Evolutionary conservation across 768 basidiomycete genomes (phyloP).

Genomic region (Agaricus subrufescens): DNA sequence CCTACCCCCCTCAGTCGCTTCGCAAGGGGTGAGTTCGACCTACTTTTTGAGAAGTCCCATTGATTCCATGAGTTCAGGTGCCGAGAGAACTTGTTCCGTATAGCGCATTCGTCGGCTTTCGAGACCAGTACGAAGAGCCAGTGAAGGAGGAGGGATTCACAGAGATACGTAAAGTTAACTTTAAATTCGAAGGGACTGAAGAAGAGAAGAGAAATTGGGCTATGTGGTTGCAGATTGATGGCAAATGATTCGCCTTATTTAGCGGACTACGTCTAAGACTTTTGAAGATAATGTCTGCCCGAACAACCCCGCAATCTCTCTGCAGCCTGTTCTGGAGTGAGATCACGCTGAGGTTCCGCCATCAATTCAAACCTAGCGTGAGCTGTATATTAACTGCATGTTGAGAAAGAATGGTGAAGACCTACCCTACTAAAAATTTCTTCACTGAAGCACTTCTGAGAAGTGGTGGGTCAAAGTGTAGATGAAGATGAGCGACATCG

Average conservation of each 20-base stretch:
- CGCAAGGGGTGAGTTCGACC: slow-evolving; percentile 32
- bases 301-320: slow-evolving; percentile 46
- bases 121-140: slow-evolving; percentile 65
- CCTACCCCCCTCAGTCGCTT: slow-evolving; percentile 40
- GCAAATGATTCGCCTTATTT: slow-evolving; percentile 38
- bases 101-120: slow-evolving; percentile 53
- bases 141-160: slow-evolving; percentile 63
- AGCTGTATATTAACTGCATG: not conserved
- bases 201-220: slow-evolving; percentile 71
- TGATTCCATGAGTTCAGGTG: slow-evolving; percentile 26
- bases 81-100: slow-evolving; percentile 54
- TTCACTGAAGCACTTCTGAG: slow-evolving; percentile 75
- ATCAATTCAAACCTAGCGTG: slow-evolving; percentile 75
- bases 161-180: slow-evolving; percentile 75
- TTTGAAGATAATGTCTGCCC: slow-evolving; percentile 56
- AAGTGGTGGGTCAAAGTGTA: slow-evolving; percentile 86
- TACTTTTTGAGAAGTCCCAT: not conserved
- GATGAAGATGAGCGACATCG: slow-evolving; percentile 73
- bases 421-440: slow-evolving; percentile 89
- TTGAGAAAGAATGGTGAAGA: slow-evolving; percentile 9
- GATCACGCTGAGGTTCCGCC: slow-evolving; percentile 86
- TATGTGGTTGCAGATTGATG: slow-evolving; percentile 83
- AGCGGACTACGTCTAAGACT: not conserved
- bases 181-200: slow-evolving; percentile 72
- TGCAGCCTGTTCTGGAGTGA: slow-evolving; percentile 88